These are phyloP conservation scores for Ascochyta rabiei DNA, from an alignment of 2,329 filamentous ascomycete species.

Conservation along the genomic window DNA sequence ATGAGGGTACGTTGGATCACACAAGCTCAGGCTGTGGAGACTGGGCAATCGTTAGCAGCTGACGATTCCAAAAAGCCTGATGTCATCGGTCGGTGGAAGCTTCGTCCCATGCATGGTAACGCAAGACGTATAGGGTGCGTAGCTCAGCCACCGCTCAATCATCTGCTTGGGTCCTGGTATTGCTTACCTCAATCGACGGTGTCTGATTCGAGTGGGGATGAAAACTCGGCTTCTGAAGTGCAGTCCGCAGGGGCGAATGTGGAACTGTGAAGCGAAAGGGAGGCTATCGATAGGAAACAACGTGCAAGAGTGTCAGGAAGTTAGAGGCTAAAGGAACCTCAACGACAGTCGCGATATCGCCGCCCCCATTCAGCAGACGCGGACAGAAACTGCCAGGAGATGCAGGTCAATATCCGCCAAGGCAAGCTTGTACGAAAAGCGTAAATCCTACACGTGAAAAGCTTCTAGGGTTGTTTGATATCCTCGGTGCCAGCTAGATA, in stretches of 20 bases:
- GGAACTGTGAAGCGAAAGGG: neutral
- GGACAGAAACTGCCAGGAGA: neutral
- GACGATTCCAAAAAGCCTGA: neutral
- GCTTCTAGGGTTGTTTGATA: neutral
- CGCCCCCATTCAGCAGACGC: neutral
- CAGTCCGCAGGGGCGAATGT: neutral
- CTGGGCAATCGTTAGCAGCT: constrained; percentile 4
- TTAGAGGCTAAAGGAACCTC: neutral
- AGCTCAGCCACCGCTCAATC: constrained; percentile 10
- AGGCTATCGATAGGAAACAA: neutral
- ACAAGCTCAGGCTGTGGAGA: neutral
- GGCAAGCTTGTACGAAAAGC: constrained; percentile 9
- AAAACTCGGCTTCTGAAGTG: neutral
- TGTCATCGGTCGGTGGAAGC: neutral
- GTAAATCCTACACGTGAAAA: constrained; percentile 10
- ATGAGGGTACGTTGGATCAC: neutral
- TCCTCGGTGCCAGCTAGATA: neutral
- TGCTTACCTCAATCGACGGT: constrained; percentile 28
- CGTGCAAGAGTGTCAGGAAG: neutral
- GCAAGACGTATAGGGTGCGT: neutral
- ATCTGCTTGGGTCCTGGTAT: constrained; percentile 20
- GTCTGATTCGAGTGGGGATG: neutral
- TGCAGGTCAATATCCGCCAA: constrained; percentile 5
- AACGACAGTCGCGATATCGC: neutral
- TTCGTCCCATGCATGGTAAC: constrained; percentile 2